Evolutionary conservation across 2,329 filamentous ascomycete species (phyloP), one percentile per base, ranked within the genome.

Genomic region (Aspergillus candidus): DNA sequence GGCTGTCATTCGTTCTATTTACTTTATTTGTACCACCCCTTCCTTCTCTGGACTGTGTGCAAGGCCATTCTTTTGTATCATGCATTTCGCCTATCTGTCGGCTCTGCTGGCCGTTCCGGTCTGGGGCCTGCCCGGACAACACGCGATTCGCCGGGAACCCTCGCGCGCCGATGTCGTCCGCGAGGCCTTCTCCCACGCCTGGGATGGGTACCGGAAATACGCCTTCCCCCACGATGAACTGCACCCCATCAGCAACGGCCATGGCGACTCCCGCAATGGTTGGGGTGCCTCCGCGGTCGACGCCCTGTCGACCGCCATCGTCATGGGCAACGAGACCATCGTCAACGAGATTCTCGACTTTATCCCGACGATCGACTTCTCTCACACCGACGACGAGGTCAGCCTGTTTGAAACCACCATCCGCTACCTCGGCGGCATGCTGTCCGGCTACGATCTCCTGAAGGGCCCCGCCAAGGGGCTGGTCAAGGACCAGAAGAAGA

Each of bases 361-460:
- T 59, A 77, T 94, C 36, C 76, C 80, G 0, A 77, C 68, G 0
- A 83, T 94, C 57, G 73, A 94, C 64, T 94, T 87, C 59, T 76
- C 76, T 34, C 70, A 73, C 10, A 86, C 83, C 1, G 57, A 72
- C 2, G 65, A 72, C 1, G 66, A 72, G 8, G 80, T 94, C 38
- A 91, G 84, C 32, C 67, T 95, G 6, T 95, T 95, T 57, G 89
- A 95, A 67, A 94, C 88, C 0, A 95, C 87, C 0, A 94, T 95
- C 58, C 82, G 89, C 22, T 94, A 94, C 57, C 70, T 95, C 1
- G 89, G 80, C 8, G 89, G 88, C 12, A 74, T 95, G 56, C 61
- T 95, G 7, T 86, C 88, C 2, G 86, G 83, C 4, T 75, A 75
- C 53, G 73, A 75, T 48, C 74, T 95, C 38, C 70, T 94, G 37